Base-by-base conservation (phyloP, 177 flowering plant genomes). In the Vitis hybrid region DNA sequence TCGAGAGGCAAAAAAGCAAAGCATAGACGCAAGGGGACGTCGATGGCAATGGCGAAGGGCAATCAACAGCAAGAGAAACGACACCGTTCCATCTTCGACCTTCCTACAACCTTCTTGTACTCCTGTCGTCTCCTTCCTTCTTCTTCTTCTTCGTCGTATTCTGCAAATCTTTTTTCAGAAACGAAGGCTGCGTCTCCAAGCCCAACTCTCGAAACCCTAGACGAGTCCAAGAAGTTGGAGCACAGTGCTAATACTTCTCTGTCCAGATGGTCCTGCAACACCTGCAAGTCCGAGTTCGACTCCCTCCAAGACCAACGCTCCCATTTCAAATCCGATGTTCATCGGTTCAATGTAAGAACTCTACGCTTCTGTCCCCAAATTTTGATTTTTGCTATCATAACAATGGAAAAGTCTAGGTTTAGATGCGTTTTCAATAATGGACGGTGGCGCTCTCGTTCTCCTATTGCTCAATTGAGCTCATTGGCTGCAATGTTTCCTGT, bases 311-410 rank as follows among this genome's bases (percentile, higher is more conserved):
- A 93, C 66, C 98, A 95, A 67, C 97, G 98, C 45, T 77, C 84
- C 3, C 99, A 95, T 73, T 95, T 95, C 86, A 91, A 89, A 71
- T 89, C 94, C 33, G 98, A 93, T 59, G 58, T 89, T 63, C 99
- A 93, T 76, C 93, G 97, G 1, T 80, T 91, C 78, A 93, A 95
- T 79, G 99, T 95, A 83, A 71, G 26, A 6, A 21, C 58, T 33
- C 63, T 65, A 22, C 2, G 15, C 10, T 45, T 56, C 26, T 13
- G 45, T 6, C n/a, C 22, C 9, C 21, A 16, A 5, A 53, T 19
- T 51, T 65, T 10, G 10, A 56, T 21, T 53, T 60, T 53, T 49
- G 26, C 52, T 66, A 39, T 60, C 22, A 14, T 31, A 55, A 50
- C 10, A 2, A 60, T 16, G 12, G 48, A 39, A 5, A 39, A 39